Evolutionary conservation across 176 grass and related monocot species (phyloP).

Genomic region (Carex pumila): DNA sequence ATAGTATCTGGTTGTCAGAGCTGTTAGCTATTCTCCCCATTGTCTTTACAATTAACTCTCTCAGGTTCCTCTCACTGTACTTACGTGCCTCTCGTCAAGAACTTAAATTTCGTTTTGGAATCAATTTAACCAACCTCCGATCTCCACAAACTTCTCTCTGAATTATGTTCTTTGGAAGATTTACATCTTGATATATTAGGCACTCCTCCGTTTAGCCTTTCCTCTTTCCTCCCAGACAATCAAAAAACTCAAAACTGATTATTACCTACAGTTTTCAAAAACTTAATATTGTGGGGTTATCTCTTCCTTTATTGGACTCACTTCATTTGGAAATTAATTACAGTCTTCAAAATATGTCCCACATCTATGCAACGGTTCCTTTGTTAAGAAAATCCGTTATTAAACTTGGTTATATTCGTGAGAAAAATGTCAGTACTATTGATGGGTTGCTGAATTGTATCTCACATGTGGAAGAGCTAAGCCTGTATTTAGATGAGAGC

Average conservation of each 20-base stretch:
- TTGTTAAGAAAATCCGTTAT: background rate
- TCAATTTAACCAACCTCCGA: background rate
- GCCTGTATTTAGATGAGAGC: background rate
- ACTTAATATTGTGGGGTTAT: background rate
- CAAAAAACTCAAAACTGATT: background rate
- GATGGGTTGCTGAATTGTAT: background rate
- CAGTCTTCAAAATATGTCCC: fast-evolving
- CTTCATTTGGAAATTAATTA: background rate
- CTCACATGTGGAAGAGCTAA: background rate
- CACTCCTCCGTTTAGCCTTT: background rate
- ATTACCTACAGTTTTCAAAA: background rate
- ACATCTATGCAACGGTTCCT: background rate
- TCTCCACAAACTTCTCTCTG: background rate
- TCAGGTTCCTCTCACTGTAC: background rate
- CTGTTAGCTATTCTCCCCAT: background rate
- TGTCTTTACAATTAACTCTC: background rate
- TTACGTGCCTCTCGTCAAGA: no score
- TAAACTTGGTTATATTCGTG: background rate
- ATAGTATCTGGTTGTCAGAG: background rate
- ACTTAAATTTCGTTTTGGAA: background rate
- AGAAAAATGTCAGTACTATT: background rate
- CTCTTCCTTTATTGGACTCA: background rate
- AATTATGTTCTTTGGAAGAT: background rate
- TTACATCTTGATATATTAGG: background rate
- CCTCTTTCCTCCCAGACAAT: background rate